A percentile compares a stretch with the other conserved stretches of the same genome.
Conservation (phyloP, 1,284 basidiomycete genomes). For the Meira nashicola region DNA sequence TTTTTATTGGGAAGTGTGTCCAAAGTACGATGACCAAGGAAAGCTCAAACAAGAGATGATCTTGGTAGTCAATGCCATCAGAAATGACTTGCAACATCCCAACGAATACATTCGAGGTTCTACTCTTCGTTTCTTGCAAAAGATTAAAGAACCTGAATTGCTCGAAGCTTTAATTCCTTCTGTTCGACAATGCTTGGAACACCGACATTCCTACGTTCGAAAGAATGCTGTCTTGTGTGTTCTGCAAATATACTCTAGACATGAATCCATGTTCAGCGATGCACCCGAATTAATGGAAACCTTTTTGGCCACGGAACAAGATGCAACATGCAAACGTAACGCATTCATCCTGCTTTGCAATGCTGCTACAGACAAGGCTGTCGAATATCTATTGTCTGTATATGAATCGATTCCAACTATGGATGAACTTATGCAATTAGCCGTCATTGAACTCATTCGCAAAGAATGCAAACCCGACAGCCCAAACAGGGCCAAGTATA, state of each 20-base stretch:
- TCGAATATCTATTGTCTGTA: slow-evolving; percentile 80
- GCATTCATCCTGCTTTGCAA: slow-evolving; percentile 91
- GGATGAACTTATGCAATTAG: slow-evolving; percentile 94
- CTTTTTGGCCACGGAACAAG: slow-evolving; percentile 83
- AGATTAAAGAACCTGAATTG: slow-evolving; percentile 87
- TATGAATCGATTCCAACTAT: slow-evolving; percentile 74
- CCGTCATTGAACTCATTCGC: slow-evolving; percentile 88
- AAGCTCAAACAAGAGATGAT: slow-evolving; percentile 99
- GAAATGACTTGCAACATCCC: slow-evolving; percentile 98
- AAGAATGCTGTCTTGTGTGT: slow-evolving; percentile 98
- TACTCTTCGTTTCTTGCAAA: slow-evolving; percentile 92
- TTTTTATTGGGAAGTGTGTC: slow-evolving; percentile 99
- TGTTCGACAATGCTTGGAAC: slow-evolving; percentile 88
- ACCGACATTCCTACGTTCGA: slow-evolving; percentile 94
- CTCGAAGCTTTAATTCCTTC: slow-evolving; percentile 93
- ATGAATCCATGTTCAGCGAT: slow-evolving; percentile 87
- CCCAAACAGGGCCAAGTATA: slow-evolving; percentile 68
- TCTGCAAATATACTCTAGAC: slow-evolving; percentile 79
- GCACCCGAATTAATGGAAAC: slow-evolving; percentile 94
- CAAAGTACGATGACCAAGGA: slow-evolving; percentile 93
- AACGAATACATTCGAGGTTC: slow-evolving; percentile 99
- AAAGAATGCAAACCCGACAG: slow-evolving; percentile 80
- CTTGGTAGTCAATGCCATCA: slow-evolving; percentile 85
- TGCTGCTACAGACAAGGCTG: slow-evolving; percentile 81
- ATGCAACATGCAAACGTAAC: slow-evolving; percentile 94